A percentile compares a stretch with the other conserved stretches of the same genome.
These are phyloP conservation scores for Actinomucor elegans DNA, from an alignment of 371 early-diverging fungal genomes.

Conservation along the genomic window DNA sequence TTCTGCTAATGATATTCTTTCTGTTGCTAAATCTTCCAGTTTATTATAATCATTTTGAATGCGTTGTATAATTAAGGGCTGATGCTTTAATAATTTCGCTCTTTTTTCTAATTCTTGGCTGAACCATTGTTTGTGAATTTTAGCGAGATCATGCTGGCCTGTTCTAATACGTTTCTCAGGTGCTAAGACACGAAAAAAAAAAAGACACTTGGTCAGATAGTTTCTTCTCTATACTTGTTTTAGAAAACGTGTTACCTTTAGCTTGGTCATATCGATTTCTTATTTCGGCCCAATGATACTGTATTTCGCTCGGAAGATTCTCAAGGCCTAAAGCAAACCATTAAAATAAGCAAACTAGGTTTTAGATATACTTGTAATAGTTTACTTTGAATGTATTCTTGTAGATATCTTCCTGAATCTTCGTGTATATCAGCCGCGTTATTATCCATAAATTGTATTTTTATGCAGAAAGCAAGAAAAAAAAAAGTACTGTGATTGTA, in stretches of 20 bases:
- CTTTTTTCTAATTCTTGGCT: constrained; percentile 31
- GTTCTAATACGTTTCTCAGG: constrained; percentile 35
- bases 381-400: constrained; percentile 47
- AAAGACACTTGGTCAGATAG: too few relatives aligned
- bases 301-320: constrained; percentile 55
- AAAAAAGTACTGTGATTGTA: too few relatives aligned
- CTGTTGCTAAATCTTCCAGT: constrained; percentile 40
- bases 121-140: constrained; percentile 45
- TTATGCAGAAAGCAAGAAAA: too few relatives aligned
- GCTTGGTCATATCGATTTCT: constrained; percentile 39
- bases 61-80: constrained; percentile 35
- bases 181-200: constrained; percentile 14
- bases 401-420: constrained; percentile 45
- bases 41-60: constrained; percentile 44
- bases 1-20: constrained; percentile 45
- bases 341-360: neutral
- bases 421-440: constrained; percentile 26
- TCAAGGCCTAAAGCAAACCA: constrained; percentile 33
- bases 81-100: constrained; percentile 30
- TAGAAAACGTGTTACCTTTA: constrained; percentile 19
- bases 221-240: too few relatives aligned
- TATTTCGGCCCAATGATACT: constrained; percentile 51
- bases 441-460: neutral
- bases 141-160: constrained; percentile 38
- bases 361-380: neutral